A percentile compares a stretch with the other conserved stretches of the same genome.
phyloP scores from a whole-genome alignment of 2,329 filamentous ascomycete species.

The Paecilomyces variotii region DNA sequence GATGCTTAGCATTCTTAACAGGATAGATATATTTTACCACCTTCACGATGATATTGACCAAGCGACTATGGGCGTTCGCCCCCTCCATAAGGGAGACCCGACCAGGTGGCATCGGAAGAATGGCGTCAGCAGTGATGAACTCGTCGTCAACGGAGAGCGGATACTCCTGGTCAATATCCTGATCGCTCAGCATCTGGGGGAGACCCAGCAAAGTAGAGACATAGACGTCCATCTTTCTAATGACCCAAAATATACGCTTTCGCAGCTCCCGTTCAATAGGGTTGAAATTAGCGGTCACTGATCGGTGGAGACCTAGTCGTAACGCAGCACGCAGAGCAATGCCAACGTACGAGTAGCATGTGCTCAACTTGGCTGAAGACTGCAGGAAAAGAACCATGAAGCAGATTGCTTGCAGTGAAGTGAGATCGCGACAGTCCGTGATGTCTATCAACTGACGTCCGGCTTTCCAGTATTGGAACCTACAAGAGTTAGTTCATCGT shows the following conservation, averaged over 20 bases:
- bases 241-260: conserved; percentile 53
- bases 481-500: conserved; percentile 25
- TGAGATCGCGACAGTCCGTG: conserved; percentile 61
- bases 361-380: conserved; percentile 67
- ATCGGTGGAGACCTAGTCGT: conserved; percentile 68
- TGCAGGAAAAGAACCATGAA: conserved; percentile 79
- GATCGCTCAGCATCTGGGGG: conserved; percentile 41
- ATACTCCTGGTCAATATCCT: conserved; percentile 44
- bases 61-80: conserved; percentile 52
- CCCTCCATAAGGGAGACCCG: conserved; percentile 51
- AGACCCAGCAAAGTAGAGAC: conserved; percentile 43
- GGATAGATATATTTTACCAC: conserved; percentile 59
- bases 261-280: conserved; percentile 66
- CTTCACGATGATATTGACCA: conserved; percentile 52
- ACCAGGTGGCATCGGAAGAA: conserved; percentile 47
- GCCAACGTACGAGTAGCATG: conserved; percentile 72
- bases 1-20: conserved; percentile 43
- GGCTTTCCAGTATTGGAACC: conserved; percentile 65
- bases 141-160: conserved; percentile 40
- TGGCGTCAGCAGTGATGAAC: conserved; percentile 38
- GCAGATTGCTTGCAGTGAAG: conserved; percentile 64
- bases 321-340: conserved; percentile 69
- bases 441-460: conserved; percentile 57
- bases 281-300: conserved; percentile 60
- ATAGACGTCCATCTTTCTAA: conserved; percentile 45